Base-by-base conservation (phyloP, 768 basidiomycete genomes). In the Trametes villosa region DNA sequence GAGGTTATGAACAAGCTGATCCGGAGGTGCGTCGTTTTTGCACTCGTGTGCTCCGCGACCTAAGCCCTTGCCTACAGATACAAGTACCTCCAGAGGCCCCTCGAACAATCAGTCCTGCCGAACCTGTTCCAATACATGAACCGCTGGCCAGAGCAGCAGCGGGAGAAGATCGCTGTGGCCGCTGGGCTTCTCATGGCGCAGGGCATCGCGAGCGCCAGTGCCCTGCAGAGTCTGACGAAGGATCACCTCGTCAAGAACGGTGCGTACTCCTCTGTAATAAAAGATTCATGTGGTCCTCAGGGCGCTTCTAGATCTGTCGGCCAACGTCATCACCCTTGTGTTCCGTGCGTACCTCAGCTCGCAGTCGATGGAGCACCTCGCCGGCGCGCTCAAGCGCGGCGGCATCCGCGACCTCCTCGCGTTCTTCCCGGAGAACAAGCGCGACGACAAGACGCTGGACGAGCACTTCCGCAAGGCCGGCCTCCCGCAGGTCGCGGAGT, bases 51-150 rank as follows among this genome's bases (percentile, higher is more conserved):
- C 34, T 55, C 22, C 22, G 0, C 29, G 18, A 65, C 59, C 42
- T 34, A 34, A 36, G 62, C 59, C 49, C 17, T 57, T 65, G 34
- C 34, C 42, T 55, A 36, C 70, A 96, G 95, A 78, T 98, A 98
- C 83, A 98, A 98, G 77, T 99, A 98, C 83, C 92, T 99, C 68
- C 96, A 98, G 77, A 94, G 90, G 76, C 94, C 96, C 44, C 87
- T 99, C 48, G 96, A 98, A 75, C 89, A 87, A 73, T 83, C 81
- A 34, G 83, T 92, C 55, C 82, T 98, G 15, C 92, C 93, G 3
- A 82, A 82, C 45, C 81, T 98, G 49, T 77, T 99, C 60, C 95
- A 98, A 76, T 94, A 94, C 70, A 86, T 89, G 72, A 86, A 92
- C 71, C 89, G 90, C 70, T 98, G 94, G 94, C 75, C 86, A 3